These are phyloP conservation scores for Spizellomyces sp. DNA, from an alignment of 192 early-diverging fungal genomes.

Conservation along the genomic window DNA sequence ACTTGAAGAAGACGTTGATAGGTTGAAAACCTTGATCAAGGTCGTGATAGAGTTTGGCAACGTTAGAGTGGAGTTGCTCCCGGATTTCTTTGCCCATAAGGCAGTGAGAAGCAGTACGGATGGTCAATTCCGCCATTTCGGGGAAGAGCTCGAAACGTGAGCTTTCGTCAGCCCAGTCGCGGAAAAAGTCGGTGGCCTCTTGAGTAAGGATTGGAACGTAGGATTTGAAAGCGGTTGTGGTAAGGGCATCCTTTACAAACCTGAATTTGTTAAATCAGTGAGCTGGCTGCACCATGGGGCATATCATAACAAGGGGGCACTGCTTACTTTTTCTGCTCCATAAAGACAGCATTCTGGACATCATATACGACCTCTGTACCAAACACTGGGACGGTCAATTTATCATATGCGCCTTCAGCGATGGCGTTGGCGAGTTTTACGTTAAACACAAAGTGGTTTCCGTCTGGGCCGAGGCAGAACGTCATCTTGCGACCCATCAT, in stretches of 20 bases:
- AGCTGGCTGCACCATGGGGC: neutral
- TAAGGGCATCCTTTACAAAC: slow-evolving; percentile 93
- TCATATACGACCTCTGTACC: slow-evolving; percentile 97
- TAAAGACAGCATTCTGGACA: slow-evolving; percentile 85
- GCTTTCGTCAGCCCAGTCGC: slow-evolving; percentile 46
- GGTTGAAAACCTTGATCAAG: slow-evolving; percentile 92
- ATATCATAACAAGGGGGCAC: neutral
- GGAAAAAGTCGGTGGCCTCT: slow-evolving; percentile 81
- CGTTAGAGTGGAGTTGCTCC: slow-evolving; percentile 65
- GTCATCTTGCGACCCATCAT: slow-evolving; percentile 93
- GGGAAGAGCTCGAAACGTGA: slow-evolving; percentile 69
- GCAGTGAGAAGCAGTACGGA: slow-evolving; percentile 92
- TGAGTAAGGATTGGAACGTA: slow-evolving; percentile 86
- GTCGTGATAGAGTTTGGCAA: slow-evolving; percentile 92
- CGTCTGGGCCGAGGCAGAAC: slow-evolving; percentile 83
- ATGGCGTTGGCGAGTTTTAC: slow-evolving; percentile 79
- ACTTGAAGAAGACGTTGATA: slow-evolving; percentile 91
- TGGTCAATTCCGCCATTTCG: slow-evolving; percentile 86
- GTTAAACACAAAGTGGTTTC: slow-evolving; percentile 98
- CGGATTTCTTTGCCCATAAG: slow-evolving; percentile 95
- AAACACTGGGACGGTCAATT: slow-evolving; percentile 92
- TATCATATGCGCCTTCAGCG: slow-evolving; percentile 92
- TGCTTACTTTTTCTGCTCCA: slow-evolving; percentile 97
- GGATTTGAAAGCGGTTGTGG: slow-evolving; percentile 80
- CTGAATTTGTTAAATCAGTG: slow-evolving; percentile 37